These are phyloP conservation scores for Alternaria gansuensis DNA, from an alignment of 2,329 filamentous ascomycete genomes.

Conservation along the genomic window DNA sequence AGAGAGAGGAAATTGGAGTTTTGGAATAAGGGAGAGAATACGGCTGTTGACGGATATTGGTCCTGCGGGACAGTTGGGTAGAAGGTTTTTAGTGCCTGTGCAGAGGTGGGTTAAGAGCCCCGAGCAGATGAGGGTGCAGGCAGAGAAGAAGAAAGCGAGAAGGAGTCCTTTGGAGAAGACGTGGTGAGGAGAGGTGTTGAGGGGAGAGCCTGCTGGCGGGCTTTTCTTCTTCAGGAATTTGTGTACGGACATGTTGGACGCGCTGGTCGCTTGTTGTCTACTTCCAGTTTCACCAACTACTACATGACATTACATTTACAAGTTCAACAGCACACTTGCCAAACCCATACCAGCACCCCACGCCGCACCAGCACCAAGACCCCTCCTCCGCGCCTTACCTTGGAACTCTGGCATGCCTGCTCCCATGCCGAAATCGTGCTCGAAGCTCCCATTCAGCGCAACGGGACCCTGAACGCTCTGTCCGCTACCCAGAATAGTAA, in stretches of 20 bases:
- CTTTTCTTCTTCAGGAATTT: background rate
- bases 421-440: constrained; percentile 12
- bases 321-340: constrained; percentile 4
- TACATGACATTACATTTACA: constrained; percentile 1
- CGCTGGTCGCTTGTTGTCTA: background rate
- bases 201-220: background rate
- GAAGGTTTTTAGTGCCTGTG: background rate
- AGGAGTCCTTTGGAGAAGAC: background rate
- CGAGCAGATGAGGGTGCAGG: background rate
- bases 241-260: background rate
- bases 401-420: constrained; percentile 3
- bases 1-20: background rate
- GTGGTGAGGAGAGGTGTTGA: background rate
- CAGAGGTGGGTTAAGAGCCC: background rate
- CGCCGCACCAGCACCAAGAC: background rate
- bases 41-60: background rate
- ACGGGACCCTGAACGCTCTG: constrained; percentile 63
- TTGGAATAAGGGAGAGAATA: background rate
- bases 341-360: background rate
- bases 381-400: background rate
- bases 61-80: background rate
- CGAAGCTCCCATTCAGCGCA: constrained; percentile 28
- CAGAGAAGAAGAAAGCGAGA: background rate
- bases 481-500: constrained; percentile 51
- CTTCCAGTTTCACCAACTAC: background rate